phyloP scores from a whole-genome alignment of 2,329 filamentous ascomycete genomes.

The Cytospora leucostoma region DNA sequence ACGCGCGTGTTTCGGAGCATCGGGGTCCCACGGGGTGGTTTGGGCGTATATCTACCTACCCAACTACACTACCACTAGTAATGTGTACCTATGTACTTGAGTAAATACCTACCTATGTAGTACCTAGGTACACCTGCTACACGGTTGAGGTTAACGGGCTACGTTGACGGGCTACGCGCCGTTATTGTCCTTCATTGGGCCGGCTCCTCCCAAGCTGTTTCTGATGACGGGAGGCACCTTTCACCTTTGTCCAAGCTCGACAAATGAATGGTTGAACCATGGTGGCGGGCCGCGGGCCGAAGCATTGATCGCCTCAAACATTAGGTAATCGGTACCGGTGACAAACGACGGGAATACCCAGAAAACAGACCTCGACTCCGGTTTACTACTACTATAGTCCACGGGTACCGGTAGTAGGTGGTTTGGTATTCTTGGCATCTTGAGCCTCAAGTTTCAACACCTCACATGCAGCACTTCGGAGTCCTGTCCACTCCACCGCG shows the following conservation, averaged over 20 bases:
- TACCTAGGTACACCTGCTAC: background rate
- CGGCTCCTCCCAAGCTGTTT: background rate
- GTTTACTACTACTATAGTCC: too few relatives aligned
- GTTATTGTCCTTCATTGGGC: background rate
- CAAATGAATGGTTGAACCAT: background rate
- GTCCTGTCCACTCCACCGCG: background rate
- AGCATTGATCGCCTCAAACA: background rate
- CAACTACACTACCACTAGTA: background rate
- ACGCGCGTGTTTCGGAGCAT: conserved; percentile 22
- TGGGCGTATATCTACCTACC: too few relatives aligned
- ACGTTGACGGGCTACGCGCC: conserved; percentile 8
- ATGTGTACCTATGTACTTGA: too few relatives aligned
- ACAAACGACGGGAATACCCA: background rate
- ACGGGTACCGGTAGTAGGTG: too few relatives aligned
- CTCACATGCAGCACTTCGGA: background rate
- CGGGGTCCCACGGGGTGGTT: too few relatives aligned
- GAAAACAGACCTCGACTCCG: too few relatives aligned
- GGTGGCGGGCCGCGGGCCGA: conserved; percentile 1
- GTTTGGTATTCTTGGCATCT: too few relatives aligned
- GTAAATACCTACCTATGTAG: too few relatives aligned
- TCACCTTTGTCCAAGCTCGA: background rate
- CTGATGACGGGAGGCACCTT: background rate
- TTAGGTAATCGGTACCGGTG: conserved; percentile 3
- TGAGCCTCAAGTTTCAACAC: too few relatives aligned
- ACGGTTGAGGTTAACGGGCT: background rate